Percentiles rank a stretch among this genome's conserved stretches.
These are phyloP conservation scores for Ustilago sp. DNA, from an alignment of 1,284 basidiomycete genomes.

Conservation along the genomic window DNA sequence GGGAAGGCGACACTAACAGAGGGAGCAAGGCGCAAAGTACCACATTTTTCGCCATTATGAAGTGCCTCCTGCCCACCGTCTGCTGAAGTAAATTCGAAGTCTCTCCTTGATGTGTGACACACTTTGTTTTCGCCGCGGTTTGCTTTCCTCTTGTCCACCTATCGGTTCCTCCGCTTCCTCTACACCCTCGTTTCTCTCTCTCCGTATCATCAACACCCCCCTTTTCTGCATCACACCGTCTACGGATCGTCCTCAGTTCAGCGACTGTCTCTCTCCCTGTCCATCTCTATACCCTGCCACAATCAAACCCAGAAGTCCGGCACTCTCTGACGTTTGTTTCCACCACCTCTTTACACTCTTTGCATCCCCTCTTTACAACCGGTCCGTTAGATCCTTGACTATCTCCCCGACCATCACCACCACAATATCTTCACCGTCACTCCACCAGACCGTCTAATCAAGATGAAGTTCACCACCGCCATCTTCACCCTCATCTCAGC, in stretches of 20 bases:
- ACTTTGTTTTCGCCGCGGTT: neutral
- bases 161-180: constrained; percentile 7
- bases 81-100: neutral
- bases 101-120: neutral
- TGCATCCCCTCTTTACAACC: neutral
- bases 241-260: neutral
- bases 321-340: constrained; percentile 8
- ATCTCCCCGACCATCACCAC: neutral
- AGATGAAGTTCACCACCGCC: constrained; percentile 58
- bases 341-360: constrained; percentile 9
- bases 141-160: neutral
- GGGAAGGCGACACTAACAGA: neutral
- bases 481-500: constrained; percentile 39
- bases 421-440: constrained; percentile 7
- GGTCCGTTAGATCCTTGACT: neutral
- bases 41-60: neutral
- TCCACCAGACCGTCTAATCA: neutral
- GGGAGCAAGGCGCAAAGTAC: too few relatives aligned
- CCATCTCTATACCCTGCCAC: neutral
- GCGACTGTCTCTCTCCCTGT: neutral
- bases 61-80: neutral
- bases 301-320: constrained; percentile 20
- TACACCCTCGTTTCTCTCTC: neutral
- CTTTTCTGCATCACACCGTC: constrained; percentile 1
- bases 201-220: neutral